These are phyloP conservation scores for Solanum chmielewskii DNA, from an alignment of 257 asterid genomes.

Conservation along the genomic window DNA sequence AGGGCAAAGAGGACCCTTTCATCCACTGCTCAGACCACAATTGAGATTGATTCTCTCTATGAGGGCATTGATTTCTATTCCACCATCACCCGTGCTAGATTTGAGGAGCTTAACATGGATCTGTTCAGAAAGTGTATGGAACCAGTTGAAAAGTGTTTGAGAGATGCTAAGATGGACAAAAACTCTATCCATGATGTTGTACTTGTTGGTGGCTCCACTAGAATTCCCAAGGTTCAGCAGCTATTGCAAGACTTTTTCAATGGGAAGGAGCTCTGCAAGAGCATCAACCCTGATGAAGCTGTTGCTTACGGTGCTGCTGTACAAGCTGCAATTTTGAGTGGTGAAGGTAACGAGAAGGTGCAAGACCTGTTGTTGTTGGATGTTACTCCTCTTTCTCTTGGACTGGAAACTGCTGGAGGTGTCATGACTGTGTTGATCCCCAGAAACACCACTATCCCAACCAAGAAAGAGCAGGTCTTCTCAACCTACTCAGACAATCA, in stretches of 20 bases:
- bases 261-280: slow-evolving; percentile 86
- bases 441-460: slow-evolving; percentile 71
- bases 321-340: slow-evolving; percentile 76
- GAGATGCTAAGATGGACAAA: slow-evolving; percentile 31
- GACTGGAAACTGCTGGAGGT: slow-evolving; percentile 79
- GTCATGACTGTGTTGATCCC: slow-evolving; percentile 79
- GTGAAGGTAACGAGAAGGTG: slow-evolving; percentile 83
- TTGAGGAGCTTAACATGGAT: slow-evolving; percentile 32
- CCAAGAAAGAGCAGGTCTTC: slow-evolving; percentile 76
- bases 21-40: slow-evolving; percentile 28
- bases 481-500: slow-evolving; percentile 79
- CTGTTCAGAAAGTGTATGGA: slow-evolving; percentile 31
- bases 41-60: slow-evolving; percentile 24
- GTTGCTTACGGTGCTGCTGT: slow-evolving; percentile 89
- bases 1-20: slow-evolving; percentile 29
- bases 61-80: slow-evolving; percentile 32
- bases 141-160: slow-evolving; percentile 24
- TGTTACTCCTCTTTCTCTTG: slow-evolving; percentile 76
- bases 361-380: slow-evolving; percentile 62
- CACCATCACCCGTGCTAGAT: slow-evolving; percentile 31
- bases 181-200: slow-evolving; percentile 24
- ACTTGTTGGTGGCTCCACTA: slow-evolving; percentile 30
- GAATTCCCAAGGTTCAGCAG: slow-evolving; percentile 32
- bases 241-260: slow-evolving; percentile 66
- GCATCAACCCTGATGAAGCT: slow-evolving; percentile 77